phyloP scores from a whole-genome alignment of 257 asterid genomes.

The Fraxinus quadrangulata region DNA sequence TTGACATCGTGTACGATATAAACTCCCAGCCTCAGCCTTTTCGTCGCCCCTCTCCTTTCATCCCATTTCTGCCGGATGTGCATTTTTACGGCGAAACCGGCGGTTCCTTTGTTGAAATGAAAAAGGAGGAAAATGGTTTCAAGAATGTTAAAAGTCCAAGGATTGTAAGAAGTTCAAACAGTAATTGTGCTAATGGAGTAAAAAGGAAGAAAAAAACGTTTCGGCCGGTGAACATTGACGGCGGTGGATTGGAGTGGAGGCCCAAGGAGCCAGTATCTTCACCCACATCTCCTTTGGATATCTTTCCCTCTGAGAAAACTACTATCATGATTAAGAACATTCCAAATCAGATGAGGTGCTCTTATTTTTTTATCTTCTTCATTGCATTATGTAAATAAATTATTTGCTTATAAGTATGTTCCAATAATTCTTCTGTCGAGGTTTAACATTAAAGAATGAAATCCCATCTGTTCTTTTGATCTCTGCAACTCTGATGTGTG shows the following conservation, averaged over 20 bases:
- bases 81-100: neutral
- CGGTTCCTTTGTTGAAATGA: neutral
- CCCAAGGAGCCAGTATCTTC: neutral
- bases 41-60: neutral
- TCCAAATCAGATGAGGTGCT: conserved; percentile 40
- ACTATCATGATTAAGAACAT: conserved; percentile 39
- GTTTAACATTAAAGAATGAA: neutral
- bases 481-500: conserved; percentile 20
- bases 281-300: neutral
- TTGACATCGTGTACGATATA: neutral
- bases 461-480: no score
- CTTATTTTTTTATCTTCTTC: neutral
- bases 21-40: neutral
- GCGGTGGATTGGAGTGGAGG: neutral
- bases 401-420: neutral
- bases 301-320: neutral
- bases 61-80: neutral
- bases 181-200: neutral
- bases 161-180: neutral
- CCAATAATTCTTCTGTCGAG: neutral
- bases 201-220: neutral
- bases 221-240: conserved; percentile 6
- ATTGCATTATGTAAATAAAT: neutral
- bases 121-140: neutral
- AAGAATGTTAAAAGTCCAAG: neutral